A percentile compares a stretch with the other conserved stretches of the same genome.
phyloP scores from a whole-genome alignment of 2,329 filamentous ascomycete species.

The Microsporum canis region DNA sequence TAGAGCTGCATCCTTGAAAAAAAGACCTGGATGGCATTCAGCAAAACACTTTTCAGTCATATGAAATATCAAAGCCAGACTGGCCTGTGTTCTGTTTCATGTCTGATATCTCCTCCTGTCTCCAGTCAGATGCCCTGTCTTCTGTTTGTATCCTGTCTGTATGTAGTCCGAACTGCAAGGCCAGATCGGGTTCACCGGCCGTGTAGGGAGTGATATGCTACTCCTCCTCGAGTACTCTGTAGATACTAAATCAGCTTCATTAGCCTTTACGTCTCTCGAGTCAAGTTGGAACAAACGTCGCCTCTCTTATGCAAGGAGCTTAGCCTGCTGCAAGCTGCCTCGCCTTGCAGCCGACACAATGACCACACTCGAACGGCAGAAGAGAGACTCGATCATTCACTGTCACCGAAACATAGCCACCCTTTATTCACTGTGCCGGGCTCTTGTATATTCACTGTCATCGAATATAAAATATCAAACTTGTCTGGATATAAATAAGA shows the following conservation, averaged over 20 bases:
- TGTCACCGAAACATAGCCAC: not conserved
- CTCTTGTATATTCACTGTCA: not conserved
- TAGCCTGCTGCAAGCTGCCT: not conserved
- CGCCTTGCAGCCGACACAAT: not conserved
- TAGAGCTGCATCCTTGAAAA: no score
- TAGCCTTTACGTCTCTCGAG: not conserved
- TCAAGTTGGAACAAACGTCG: not conserved
- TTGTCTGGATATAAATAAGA: not conserved
- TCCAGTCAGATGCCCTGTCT: no score
- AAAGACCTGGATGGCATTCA: no score
- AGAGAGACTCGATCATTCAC: not conserved
- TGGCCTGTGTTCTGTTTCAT: no score
- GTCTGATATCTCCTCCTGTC: no score
- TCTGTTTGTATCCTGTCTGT: no score
- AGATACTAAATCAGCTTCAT: not conserved
- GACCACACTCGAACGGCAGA: not conserved
- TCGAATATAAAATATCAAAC: not conserved
- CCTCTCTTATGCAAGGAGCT: not conserved
- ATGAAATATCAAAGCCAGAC: no score
- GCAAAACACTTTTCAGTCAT: no score
- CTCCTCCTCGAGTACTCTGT: no score
- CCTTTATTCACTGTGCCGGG: not conserved
- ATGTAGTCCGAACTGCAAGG: no score
- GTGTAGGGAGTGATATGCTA: no score
- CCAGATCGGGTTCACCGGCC: no score